These are phyloP conservation scores for Rhodotorula sphaerocarpa DNA, from an alignment of 768 basidiomycete genomes.

Conservation along the genomic window DNA sequence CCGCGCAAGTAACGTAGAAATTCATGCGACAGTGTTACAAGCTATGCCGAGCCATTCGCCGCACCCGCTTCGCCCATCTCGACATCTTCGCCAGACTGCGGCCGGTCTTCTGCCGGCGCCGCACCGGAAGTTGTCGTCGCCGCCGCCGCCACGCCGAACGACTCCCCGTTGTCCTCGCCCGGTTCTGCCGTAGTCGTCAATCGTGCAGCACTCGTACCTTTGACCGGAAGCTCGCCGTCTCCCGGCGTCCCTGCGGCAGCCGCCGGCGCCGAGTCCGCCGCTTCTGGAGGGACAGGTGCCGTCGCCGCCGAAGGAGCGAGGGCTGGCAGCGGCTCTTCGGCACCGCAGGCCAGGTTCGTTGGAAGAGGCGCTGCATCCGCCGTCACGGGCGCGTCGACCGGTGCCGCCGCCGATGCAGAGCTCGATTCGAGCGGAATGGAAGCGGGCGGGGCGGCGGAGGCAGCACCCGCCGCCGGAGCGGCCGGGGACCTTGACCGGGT, in stretches of 20 bases:
- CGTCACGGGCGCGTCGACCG: slow-evolving; percentile 5
- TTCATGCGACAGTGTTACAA: background rate
- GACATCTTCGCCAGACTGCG: slow-evolving; percentile 7
- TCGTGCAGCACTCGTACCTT: slow-evolving; percentile 32
- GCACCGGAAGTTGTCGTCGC: background rate
- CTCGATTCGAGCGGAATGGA: slow-evolving; percentile 8
- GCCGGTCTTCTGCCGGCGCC: no score
- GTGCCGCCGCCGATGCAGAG: slow-evolving; percentile 1
- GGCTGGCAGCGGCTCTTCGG: slow-evolving; percentile 18
- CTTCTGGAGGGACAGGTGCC: background rate
- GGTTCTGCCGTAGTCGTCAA: slow-evolving; percentile 25
- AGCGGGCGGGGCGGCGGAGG: background rate
- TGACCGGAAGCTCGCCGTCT: slow-evolving; percentile 20
- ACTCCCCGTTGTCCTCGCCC: slow-evolving; percentile 21
- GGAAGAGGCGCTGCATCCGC: slow-evolving; percentile 4
- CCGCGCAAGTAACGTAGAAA: no score
- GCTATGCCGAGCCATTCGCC: background rate
- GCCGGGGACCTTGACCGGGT: background rate
- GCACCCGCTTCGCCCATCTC: slow-evolving; percentile 7
- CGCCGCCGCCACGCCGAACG: background rate
- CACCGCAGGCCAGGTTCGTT: slow-evolving; percentile 19
- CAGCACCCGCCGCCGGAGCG: background rate
- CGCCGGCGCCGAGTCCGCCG: background rate
- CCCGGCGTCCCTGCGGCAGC: background rate
- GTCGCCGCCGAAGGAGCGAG: background rate